phyloP scores from a whole-genome alignment of 306 rosid genomes.

The Trichosanthes truncata region DNA sequence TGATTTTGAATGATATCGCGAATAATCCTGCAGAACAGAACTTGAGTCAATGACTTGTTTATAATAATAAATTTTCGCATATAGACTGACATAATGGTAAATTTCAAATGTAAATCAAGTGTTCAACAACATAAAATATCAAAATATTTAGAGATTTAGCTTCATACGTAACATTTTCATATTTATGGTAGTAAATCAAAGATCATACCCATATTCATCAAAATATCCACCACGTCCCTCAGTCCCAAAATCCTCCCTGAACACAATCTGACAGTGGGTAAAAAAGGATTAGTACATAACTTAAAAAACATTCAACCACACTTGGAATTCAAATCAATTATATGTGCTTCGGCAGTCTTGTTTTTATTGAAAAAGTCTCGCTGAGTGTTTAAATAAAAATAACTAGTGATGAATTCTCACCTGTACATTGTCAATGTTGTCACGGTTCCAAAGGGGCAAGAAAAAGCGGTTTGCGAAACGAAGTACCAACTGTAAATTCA shows the following conservation, averaged over 20 bases:
- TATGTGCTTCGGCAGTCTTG: not conserved
- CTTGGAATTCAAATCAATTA: not conserved
- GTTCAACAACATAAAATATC: not conserved
- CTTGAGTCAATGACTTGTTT: not conserved
- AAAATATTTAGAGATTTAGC: not conserved
- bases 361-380: not conserved
- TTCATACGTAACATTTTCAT: not conserved
- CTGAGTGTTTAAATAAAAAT: not conserved
- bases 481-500: constrained; percentile 76
- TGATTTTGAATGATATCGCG: constrained; percentile 98
- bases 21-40: constrained; percentile 56
- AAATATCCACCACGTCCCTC: constrained; percentile 99
- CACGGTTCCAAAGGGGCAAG: constrained; percentile 96
- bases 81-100: not conserved
- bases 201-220: constrained; percentile 86
- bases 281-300: constrained; percentile 1
- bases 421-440: constrained; percentile 89
- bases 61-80: not conserved
- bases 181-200: not conserved
- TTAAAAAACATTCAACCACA: too few species aligned
- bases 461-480: constrained; percentile 93
- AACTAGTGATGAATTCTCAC: constrained; percentile 30
- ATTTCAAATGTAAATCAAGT: not conserved
- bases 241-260: constrained; percentile 97
- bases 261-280: constrained; percentile 64